Conservation (phyloP, 176 grass and related monocot genomes). For the Themeda triandra region DNA sequence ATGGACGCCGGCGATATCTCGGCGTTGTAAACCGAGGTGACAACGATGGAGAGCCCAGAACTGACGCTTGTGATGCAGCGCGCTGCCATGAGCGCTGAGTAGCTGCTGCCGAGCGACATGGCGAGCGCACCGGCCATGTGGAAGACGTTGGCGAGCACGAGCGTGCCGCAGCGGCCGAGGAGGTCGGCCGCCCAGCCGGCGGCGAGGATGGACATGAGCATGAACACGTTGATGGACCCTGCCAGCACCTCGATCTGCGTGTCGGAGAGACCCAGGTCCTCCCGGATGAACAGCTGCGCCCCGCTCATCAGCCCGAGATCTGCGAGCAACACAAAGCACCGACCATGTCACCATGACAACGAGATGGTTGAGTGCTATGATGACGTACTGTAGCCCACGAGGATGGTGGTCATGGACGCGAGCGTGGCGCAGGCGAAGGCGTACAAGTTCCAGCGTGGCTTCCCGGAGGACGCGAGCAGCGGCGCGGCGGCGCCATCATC, state of each 20-base stretch:
- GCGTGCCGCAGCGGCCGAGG: constrained; percentile 17
- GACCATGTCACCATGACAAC: too few species aligned
- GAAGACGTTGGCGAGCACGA: constrained; percentile 38
- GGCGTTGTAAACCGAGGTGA: constrained; percentile 34
- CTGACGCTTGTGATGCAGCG: constrained; percentile 41
- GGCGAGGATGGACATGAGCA: constrained; percentile 29
- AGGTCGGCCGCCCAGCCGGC: constrained; percentile 41
- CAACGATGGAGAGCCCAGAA: constrained; percentile 22
- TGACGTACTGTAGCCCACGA: too few species aligned
- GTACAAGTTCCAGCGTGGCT: too few species aligned
- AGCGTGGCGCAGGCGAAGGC: too few species aligned
- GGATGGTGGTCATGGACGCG: too few species aligned
- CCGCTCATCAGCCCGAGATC: too few species aligned
- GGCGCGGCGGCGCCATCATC: too few species aligned
- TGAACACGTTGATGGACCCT: constrained; percentile 38
- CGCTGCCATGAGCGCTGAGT: constrained; percentile 25
- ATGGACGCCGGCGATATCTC: constrained; percentile 42
- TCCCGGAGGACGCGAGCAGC: too few species aligned
- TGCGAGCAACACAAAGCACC: too few species aligned
- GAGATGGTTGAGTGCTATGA: too few species aligned
- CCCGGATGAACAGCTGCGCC: too few species aligned
- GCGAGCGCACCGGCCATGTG: constrained; percentile 39
- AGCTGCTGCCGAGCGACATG: constrained; percentile 39
- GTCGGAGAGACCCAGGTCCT: constrained; percentile 1
- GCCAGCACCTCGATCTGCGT: constrained; percentile 39